Percentiles rank a stretch among this genome's conserved stretches.
Conservation (phyloP, 2,329 filamentous ascomycete species). For the Xylaria multiplex region DNA sequence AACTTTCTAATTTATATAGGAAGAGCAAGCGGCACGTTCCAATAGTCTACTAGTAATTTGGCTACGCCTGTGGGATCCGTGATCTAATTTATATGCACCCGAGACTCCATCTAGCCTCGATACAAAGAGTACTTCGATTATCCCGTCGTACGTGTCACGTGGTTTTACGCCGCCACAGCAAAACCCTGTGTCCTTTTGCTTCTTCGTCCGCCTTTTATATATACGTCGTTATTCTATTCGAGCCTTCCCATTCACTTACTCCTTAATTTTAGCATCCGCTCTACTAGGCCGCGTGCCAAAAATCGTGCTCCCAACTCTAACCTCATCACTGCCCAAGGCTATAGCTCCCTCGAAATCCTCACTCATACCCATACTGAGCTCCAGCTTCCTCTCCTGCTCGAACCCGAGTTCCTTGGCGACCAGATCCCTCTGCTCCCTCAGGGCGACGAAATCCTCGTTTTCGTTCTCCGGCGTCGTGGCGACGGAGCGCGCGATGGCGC, state of each 20-base stretch:
- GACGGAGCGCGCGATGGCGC: constrained; percentile 86
- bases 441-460: constrained; percentile 85
- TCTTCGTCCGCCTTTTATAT: not conserved
- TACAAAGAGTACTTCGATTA: not conserved
- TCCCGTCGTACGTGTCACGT: not conserved
- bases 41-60: constrained; percentile 16
- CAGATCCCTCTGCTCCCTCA: constrained; percentile 76
- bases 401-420: constrained; percentile 71
- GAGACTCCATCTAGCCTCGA: not conserved
- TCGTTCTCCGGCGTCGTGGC: constrained; percentile 78
- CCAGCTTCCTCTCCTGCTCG: constrained; percentile 63
- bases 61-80: not conserved
- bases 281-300: constrained; percentile 86
- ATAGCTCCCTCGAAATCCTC: constrained; percentile 94
- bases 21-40: constrained; percentile 9
- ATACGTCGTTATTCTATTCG: not conserved
- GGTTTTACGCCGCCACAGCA: not conserved
- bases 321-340: constrained; percentile 83
- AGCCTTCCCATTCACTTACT: constrained; percentile 21
- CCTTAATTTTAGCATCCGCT: constrained; percentile 76
- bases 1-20: not conserved
- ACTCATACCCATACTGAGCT: constrained; percentile 99
- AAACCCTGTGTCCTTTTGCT: not conserved
- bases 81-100: not conserved
- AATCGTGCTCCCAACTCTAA: constrained; percentile 91